phyloP scores from a whole-genome alignment of 768 basidiomycete species.

The Boletus subcaerulescens region DNA sequence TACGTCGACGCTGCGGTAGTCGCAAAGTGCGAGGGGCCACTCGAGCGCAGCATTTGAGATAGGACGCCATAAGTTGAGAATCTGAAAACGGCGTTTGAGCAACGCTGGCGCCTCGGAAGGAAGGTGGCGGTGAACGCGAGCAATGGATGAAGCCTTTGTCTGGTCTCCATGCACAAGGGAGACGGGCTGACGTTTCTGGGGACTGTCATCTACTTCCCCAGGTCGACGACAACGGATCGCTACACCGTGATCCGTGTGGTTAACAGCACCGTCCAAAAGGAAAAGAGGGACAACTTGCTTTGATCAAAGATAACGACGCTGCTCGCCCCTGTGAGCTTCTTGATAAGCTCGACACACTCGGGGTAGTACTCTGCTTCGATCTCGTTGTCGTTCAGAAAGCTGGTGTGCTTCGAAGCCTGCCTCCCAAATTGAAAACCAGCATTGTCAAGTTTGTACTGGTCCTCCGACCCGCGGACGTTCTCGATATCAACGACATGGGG shows the following conservation, averaged over 20 bases:
- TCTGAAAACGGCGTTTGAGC: constrained; percentile 46
- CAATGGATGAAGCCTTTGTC: constrained; percentile 37
- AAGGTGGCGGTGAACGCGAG: constrained; percentile 43
- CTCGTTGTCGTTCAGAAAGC: constrained; percentile 36
- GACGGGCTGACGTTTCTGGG: constrained; percentile 44
- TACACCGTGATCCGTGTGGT: constrained; percentile 12
- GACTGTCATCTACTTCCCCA: constrained; percentile 33
- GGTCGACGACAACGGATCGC: constrained; percentile 44
- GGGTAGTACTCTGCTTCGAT: constrained; percentile 39
- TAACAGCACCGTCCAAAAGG: neutral
- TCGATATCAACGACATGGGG: constrained; percentile 22
- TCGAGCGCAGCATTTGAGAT: constrained; percentile 46
- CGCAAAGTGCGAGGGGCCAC: constrained; percentile 48
- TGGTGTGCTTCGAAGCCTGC: constrained; percentile 22
- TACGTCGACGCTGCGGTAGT: constrained; percentile 41
- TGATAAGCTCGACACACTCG: constrained; percentile 38
- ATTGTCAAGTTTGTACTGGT: constrained; percentile 30
- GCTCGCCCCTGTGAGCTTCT: constrained; percentile 38
- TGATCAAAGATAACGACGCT: constrained; percentile 43
- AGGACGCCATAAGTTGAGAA: constrained; percentile 56
- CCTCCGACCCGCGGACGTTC: constrained; percentile 36
- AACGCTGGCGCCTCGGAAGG: constrained; percentile 40
- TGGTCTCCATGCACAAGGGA: constrained; percentile 45
- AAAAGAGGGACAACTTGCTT: constrained; percentile 21
- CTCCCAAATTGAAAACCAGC: constrained; percentile 36